Conservation (phyloP, 2,329 filamentous ascomycete species). For the Dothideomycetes sp. region DNA sequence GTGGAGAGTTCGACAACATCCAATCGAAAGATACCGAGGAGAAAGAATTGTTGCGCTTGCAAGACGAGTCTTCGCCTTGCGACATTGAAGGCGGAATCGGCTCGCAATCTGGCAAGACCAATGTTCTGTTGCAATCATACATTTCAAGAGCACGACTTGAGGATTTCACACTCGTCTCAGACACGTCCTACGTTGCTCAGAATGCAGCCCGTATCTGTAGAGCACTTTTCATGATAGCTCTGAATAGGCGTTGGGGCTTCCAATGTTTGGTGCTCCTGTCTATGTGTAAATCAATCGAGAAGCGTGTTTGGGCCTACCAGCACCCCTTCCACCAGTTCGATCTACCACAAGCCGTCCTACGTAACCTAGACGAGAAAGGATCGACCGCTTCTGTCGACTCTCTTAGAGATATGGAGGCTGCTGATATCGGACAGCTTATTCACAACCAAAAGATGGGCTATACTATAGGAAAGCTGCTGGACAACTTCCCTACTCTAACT, state of each 20-base stretch:
- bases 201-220: slow-evolving; percentile 91
- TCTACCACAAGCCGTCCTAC: slow-evolving; percentile 70
- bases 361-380: slow-evolving; percentile 75
- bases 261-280: slow-evolving; percentile 87
- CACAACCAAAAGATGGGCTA: slow-evolving; percentile 83
- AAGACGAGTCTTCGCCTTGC: slow-evolving; percentile 62
- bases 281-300: slow-evolving; percentile 94
- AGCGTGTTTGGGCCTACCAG: slow-evolving; percentile 87
- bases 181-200: slow-evolving; percentile 89
- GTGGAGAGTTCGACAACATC: slow-evolving; percentile 95
- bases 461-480: slow-evolving; percentile 69
- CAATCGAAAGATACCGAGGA: slow-evolving; percentile 85
- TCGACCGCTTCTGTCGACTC: slow-evolving; percentile 64
- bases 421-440: slow-evolving; percentile 82
- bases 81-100: slow-evolving; percentile 62
- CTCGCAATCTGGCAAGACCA: slow-evolving; percentile 79
- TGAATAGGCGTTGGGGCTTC: slow-evolving; percentile 91
- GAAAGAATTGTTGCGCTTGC: slow-evolving; percentile 71
- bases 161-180: slow-evolving; percentile 87
- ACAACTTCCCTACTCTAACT: slow-evolving; percentile 84
- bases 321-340: slow-evolving; percentile 96
- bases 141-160: slow-evolving; percentile 82
- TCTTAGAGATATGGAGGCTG: slow-evolving; percentile 83
- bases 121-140: slow-evolving; percentile 87
- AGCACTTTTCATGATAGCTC: slow-evolving; percentile 91